Evolutionary conservation across 768 basidiomycete species (phyloP).

Genomic region (Sarcomyxa edulis): DNA sequence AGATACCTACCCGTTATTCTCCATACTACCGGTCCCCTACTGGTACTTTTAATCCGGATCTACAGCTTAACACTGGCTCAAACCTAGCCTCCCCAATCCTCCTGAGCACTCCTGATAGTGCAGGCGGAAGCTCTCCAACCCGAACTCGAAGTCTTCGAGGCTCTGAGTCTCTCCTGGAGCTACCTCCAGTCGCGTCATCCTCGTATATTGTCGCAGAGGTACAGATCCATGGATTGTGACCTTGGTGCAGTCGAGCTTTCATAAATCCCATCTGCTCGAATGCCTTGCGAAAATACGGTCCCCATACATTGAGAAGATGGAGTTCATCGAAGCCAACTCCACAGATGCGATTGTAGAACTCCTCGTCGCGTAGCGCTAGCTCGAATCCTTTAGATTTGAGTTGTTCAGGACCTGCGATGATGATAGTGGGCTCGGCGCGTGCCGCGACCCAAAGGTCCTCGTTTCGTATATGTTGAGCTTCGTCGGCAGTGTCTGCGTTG

Average conservation of each 20-base stretch:
- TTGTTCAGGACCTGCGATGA: conserved; percentile 20
- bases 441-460: conserved; percentile 14
- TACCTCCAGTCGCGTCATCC: too few species aligned
- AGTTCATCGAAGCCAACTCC: conserved; percentile 21
- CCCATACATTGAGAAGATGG: conserved; percentile 20
- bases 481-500: conserved; percentile 12
- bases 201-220: conserved; percentile 15
- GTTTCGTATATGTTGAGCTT: background rate
- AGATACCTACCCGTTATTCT: too few species aligned
- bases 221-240: conserved; percentile 12
- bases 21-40: too few species aligned
- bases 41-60: too few species aligned
- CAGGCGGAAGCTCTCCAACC: too few species aligned
- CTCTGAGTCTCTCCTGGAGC: too few species aligned
- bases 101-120: too few species aligned
- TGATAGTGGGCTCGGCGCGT: conserved; percentile 9
- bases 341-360: conserved; percentile 15
- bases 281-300: conserved; percentile 14
- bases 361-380: conserved; percentile 10
- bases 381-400: conserved; percentile 14
- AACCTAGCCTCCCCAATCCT: too few species aligned
- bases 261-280: conserved; percentile 21
- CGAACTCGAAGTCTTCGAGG: too few species aligned
- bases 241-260: conserved; percentile 10
- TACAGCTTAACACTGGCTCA: too few species aligned